Evolutionary conservation across 164 flowering plant species (phyloP).

Genomic region (Annona cherimola): DNA sequence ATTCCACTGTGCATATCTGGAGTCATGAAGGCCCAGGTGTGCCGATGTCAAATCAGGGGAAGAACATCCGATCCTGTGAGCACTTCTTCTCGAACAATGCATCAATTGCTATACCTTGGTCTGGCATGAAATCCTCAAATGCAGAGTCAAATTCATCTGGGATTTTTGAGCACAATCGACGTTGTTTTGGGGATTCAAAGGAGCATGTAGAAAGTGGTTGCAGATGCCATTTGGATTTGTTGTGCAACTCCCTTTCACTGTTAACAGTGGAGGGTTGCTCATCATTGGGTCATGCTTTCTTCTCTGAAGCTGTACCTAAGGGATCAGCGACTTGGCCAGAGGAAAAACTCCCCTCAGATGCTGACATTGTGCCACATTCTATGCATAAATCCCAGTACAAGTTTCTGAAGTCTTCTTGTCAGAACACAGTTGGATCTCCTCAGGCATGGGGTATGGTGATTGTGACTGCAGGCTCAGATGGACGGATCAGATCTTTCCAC

Average conservation of each 20-base stretch:
- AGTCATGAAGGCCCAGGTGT: conserved; percentile 32
- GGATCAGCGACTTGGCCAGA: conserved; percentile 86
- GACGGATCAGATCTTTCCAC: conserved; percentile 59
- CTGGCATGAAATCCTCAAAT: conserved; percentile 31
- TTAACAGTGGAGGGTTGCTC: conserved; percentile 42
- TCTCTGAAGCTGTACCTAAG: conserved; percentile 44
- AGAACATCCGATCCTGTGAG: conserved; percentile 48
- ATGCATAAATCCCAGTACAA: conserved; percentile 41
- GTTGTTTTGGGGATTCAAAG: background rate
- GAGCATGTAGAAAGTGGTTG: conserved; percentile 8
- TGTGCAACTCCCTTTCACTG: conserved; percentile 17
- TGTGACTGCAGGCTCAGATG: conserved; percentile 84
- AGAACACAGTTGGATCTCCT: conserved; percentile 32
- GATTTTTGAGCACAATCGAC: conserved; percentile 1
- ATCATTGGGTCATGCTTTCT: conserved; percentile 37
- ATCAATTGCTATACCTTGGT: conserved; percentile 77
- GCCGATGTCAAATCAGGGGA: conserved; percentile 23
- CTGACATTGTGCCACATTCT: conserved; percentile 20
- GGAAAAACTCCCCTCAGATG: conserved; percentile 49
- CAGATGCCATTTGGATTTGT: conserved; percentile 18
- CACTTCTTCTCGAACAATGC: conserved; percentile 51
- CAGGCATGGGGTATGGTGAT: conserved; percentile 74
- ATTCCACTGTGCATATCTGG: conserved; percentile 69
- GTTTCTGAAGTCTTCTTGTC: conserved; percentile 52
- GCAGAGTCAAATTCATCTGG: conserved; percentile 15